Base-by-base conservation (phyloP, 805 yeast genomes). In the Yarrowia osloensis region DNA sequence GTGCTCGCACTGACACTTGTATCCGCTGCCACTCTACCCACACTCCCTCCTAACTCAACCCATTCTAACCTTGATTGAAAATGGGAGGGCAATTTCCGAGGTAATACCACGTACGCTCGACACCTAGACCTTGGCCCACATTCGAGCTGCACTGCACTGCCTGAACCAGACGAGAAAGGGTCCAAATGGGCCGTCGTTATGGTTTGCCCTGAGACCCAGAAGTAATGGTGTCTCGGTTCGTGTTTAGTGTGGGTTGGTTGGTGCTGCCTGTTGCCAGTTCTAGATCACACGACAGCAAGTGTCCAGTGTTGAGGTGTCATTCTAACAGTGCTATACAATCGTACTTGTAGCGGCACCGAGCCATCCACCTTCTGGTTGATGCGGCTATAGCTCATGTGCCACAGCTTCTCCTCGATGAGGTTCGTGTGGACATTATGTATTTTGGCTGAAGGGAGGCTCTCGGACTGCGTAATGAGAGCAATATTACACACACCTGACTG, bases 61-160 rank as follows among this genome's bases (percentile, higher is more conserved):
- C n/a, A n/a, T n/a, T 15, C 28, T 50, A 50, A 50, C 57, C 57
- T 50, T 50, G 55, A 47, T 29, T 29, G 28, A 31, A 13, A 28
- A 46, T 50, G 55, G 31, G 28, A 33, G 57, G 11, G 40, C 57
- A 50, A 50, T 50, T 50, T 50, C 57, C 40, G 40, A 50, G 57
- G 55, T 50, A 50, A 50, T 50, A 49, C 54, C 54, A 47, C 35
- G 54, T 47, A 47, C 54, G 17, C 54, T 47, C 37, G 29, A 28
- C 35, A 24, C 37, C 37, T n/a, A 19, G 35, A n/a, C 24, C 54
- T 31, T 19, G 28, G 19, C 57, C 57, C 57, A 50, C 57, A 15
- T 50, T 29, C 26, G 26, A 29, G 39, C 55, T 49, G 54, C 35
- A 28, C 54, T 47, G 54, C 54, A 47, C 52, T 47, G 54, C 35